Evolutionary conservation across 164 flowering plant species (phyloP), one percentile per base, ranked within the genome.

Genomic region (Houttuynia cordata): DNA sequence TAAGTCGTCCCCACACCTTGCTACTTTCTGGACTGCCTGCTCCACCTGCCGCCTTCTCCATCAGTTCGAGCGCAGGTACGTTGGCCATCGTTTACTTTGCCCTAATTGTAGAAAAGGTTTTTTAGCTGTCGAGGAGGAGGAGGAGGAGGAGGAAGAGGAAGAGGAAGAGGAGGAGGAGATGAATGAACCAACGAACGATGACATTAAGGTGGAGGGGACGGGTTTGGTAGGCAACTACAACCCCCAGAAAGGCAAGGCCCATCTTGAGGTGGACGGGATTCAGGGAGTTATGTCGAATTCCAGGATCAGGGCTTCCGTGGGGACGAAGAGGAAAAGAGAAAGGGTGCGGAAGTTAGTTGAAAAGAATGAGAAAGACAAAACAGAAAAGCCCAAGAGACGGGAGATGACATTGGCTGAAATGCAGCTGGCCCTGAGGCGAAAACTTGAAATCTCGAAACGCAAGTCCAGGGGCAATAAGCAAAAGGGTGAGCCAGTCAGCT

Each of bases 321-420:
- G 51, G 61, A 15, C 20, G 59, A 55, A 62, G 24, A 59, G 15
- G 39, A 57, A 53, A 23, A 56, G 47, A 57, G 51, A 23, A 59
- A 23, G 14, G 15, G 19, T n/a, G 39, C 37, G 9, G 9, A 21
- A 34, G 18, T 25, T 40, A 30, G 42, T 23, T 10, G 59, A 14
- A 12, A 22, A 63, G 51, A 61, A 57, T 62, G 61, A 59, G 51
- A 57, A 53, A 20, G 18, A 62, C 45, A 42, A 66, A 21, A 34
- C 39, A 60, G 61, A 23, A 22, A 50, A 49, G 47, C 55, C 34
- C 24, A 30, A 18, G 13, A 64, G n/a, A 30, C 75, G 69, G 23
- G 85, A 80, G 55, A 75, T 78, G 90, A 91, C 97, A 0, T 70
- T 87, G 67, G 88, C 93, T 1, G 79, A 85, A 74, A 75, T 87